These are phyloP conservation scores for Hylodesmum podocarpum DNA, from an alignment of 306 rosid genomes.

Conservation along the genomic window DNA sequence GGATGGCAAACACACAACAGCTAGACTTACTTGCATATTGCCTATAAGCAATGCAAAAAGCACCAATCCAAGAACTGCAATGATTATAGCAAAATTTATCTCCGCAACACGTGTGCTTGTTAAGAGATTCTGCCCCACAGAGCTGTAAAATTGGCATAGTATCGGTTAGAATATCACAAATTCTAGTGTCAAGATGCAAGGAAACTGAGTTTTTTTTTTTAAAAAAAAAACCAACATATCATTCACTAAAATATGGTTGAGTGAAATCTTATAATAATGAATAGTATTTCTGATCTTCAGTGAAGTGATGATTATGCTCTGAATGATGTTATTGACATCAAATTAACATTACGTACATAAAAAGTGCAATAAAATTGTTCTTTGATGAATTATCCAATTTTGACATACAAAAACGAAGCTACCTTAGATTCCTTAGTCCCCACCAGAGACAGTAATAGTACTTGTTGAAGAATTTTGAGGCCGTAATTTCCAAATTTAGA, in stretches of 20 bases:
- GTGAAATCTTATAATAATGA: background rate
- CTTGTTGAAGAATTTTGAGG: conserved; percentile 49
- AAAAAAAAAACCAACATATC: background rate
- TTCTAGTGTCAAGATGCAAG: background rate
- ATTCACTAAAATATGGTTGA: background rate
- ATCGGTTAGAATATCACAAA: conserved; percentile 18
- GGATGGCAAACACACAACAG: background rate
- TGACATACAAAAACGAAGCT: background rate
- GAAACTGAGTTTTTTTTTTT: background rate
- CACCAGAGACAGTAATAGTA: conserved; percentile 57
- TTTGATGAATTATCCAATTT: background rate
- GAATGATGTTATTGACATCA: background rate
- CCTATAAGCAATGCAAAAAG: conserved; percentile 59
- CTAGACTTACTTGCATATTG: conserved; percentile 55
- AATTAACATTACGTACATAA: background rate
- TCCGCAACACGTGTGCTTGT: conserved; percentile 49
- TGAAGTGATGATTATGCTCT: background rate
- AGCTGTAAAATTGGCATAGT: conserved; percentile 40
- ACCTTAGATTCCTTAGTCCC: conserved; percentile 53
- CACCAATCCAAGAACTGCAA: conserved; percentile 59
- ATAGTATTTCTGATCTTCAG: background rate
- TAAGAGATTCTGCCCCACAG: conserved; percentile 55
- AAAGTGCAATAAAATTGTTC: background rate
- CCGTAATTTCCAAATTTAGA: conserved; percentile 27
- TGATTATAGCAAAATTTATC: conserved; percentile 54